Percentiles rank a stretch among this genome's conserved stretches.
These are phyloP conservation scores for Aspergillus costaricaensis DNA, from an alignment of 2,329 filamentous ascomycete species.

Conservation along the genomic window DNA sequence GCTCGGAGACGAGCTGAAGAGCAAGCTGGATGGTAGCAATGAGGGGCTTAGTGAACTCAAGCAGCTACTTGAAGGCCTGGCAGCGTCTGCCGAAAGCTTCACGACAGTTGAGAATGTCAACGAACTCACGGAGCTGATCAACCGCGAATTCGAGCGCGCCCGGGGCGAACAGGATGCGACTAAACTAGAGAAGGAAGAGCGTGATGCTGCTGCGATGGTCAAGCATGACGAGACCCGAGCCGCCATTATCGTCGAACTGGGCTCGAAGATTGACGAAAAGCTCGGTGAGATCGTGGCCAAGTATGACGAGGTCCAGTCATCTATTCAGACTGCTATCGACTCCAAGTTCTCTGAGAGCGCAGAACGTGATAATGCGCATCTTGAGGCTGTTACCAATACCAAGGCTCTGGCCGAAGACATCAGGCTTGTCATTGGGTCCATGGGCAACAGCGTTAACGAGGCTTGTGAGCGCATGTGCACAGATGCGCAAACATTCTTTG, in stretches of 20 bases:
- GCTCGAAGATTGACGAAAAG: conserved; percentile 69
- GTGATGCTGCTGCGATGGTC: conserved; percentile 55
- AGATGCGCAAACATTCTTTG: conserved; percentile 84
- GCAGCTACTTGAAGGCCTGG: conserved; percentile 66
- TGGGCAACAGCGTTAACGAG: conserved; percentile 77
- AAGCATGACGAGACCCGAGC: conserved; percentile 63
- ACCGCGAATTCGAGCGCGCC: conserved; percentile 83
- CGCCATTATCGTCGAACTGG: conserved; percentile 56
- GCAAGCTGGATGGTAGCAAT: conserved; percentile 74
- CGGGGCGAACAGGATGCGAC: conserved; percentile 75
- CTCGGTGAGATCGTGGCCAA: conserved; percentile 79
- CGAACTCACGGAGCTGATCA: conserved; percentile 73
- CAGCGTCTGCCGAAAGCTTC: conserved; percentile 56
- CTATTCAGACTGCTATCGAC: conserved; percentile 70
- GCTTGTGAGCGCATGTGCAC: conserved; percentile 83
- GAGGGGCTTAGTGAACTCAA: conserved; percentile 63
- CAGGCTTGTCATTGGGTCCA: conserved; percentile 79
- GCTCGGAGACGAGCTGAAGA: conserved; percentile 73
- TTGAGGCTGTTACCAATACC: conserved; percentile 71
- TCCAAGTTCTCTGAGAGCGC: conserved; percentile 73
- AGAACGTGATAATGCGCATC: conserved; percentile 70
- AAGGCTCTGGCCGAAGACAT: conserved; percentile 85
- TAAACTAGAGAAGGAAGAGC: conserved; percentile 74
- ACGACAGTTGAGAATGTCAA: conserved; percentile 63
- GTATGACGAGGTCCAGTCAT: conserved; percentile 80